Percentiles rank a stretch among this genome's conserved stretches.
These are phyloP conservation scores for Sporothrix pseudoabietina DNA, from an alignment of 2,329 filamentous ascomycete species.

Conservation along the genomic window DNA sequence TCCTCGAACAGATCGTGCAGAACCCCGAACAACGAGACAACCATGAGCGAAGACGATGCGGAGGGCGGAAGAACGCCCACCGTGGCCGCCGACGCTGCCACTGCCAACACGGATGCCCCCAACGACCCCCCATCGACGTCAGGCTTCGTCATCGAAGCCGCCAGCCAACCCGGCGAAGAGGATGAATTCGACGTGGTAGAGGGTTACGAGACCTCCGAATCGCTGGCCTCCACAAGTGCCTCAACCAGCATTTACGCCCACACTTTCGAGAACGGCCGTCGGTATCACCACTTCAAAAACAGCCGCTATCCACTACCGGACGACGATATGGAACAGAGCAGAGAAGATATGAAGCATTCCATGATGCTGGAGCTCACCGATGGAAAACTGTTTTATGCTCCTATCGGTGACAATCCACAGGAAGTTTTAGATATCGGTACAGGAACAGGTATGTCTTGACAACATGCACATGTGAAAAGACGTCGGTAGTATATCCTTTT, in stretches of 20 bases:
- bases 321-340: slow-evolving; percentile 49
- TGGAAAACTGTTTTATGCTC: slow-evolving; percentile 48
- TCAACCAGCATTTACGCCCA: slow-evolving; percentile 38
- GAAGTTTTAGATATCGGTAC: slow-evolving; percentile 54
- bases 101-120: background rate
- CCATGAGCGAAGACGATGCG: slow-evolving; percentile 22
- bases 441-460: slow-evolving; percentile 45
- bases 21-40: background rate
- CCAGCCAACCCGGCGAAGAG: slow-evolving; percentile 32
- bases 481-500: background rate
- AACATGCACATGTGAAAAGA: background rate
- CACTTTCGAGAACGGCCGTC: slow-evolving; percentile 37
- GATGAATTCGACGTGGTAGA: slow-evolving; percentile 35
- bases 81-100: background rate
- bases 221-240: slow-evolving; percentile 36
- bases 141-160: slow-evolving; percentile 33
- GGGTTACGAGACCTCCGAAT: slow-evolving; percentile 35
- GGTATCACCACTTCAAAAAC: slow-evolving; percentile 40
- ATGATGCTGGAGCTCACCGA: slow-evolving; percentile 51
- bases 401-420: slow-evolving; percentile 46
- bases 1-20: background rate
- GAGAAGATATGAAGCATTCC: slow-evolving; percentile 51
- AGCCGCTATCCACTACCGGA: slow-evolving; percentile 43
- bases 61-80: background rate
- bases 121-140: background rate